These are phyloP conservation scores for Thermochaetoides thermophila DNA, from an alignment of 495 filamentous ascomycete genomes.

Conservation along the genomic window DNA sequence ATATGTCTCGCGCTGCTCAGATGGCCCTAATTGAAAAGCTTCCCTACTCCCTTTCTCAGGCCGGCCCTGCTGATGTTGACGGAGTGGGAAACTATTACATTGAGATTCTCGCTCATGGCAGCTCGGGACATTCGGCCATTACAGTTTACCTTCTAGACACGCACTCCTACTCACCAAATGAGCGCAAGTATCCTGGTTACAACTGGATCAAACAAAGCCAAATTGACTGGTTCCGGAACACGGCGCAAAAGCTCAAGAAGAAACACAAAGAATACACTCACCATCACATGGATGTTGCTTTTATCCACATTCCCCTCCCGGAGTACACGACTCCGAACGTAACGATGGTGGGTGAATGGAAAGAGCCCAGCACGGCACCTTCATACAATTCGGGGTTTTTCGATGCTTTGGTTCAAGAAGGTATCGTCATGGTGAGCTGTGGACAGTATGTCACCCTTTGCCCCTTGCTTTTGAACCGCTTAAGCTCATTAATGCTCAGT, in stretches of 20 bases:
- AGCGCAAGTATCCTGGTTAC: conserved; percentile 71
- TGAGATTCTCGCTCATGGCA: conserved; percentile 71
- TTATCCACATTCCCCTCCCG: conserved; percentile 92
- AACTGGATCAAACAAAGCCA: conserved; percentile 93
- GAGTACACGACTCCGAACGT: conserved; percentile 49
- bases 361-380: conserved; percentile 72
- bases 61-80: conserved; percentile 69
- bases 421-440: conserved; percentile 70
- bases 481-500: conserved; percentile 23
- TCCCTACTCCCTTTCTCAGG: conserved; percentile 72
- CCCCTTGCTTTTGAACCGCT: background rate
- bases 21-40: conserved; percentile 78
- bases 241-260: conserved; percentile 49
- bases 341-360: conserved; percentile 47
- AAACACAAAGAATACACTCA: conserved; percentile 68
- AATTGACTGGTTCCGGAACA: conserved; percentile 83
- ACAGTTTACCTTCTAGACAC: conserved; percentile 91
- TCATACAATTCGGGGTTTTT: conserved; percentile 77
- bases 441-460: conserved; percentile 54
- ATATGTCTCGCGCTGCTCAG: conserved; percentile 55
- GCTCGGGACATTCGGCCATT: conserved; percentile 69
- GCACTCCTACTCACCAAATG: conserved; percentile 83
- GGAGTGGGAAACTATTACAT: conserved; percentile 92
- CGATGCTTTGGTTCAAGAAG: conserved; percentile 71
- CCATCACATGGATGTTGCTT: conserved; percentile 90